phyloP scores from a whole-genome alignment of 495 filamentous ascomycete species.

The Penicillium malachiteum region DNA sequence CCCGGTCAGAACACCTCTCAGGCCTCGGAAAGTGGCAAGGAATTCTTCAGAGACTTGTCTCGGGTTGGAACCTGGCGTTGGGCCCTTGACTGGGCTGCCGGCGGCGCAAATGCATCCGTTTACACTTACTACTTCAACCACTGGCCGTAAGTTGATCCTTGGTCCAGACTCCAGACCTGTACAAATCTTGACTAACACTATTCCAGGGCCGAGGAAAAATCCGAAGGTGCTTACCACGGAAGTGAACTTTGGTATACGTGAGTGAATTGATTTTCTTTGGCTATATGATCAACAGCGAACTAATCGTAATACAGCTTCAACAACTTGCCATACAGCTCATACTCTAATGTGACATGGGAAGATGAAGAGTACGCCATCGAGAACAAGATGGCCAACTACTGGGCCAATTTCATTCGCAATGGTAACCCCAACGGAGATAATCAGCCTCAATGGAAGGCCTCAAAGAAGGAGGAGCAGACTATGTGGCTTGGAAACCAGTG shows the following conservation, averaged over 20 bases:
- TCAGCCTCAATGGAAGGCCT: conserved; percentile 1
- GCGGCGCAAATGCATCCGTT: conserved; percentile 14
- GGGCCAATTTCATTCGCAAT: conserved; percentile 21
- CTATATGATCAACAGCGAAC: neutral
- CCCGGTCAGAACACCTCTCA: conserved; percentile 7
- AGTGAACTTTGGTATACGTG: conserved; percentile 17
- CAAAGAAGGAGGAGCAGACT: neutral
- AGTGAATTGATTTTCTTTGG: neutral
- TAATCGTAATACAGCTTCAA: conserved; percentile 9
- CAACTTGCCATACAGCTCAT: conserved; percentile 18
- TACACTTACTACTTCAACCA: conserved; percentile 18
- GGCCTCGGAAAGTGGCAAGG: conserved; percentile 13
- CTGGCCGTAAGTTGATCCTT: neutral
- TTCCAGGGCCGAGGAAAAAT: conserved; percentile 7
- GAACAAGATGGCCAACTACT: conserved; percentile 14
- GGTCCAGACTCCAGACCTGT: neutral
- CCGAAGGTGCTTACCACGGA: conserved; percentile 15
- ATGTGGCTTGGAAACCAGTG: conserved; percentile 14
- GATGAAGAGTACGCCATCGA: conserved; percentile 12
- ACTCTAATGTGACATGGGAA: conserved; percentile 18
- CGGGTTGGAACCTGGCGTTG: conserved; percentile 14
- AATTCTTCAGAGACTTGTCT: conserved; percentile 10
- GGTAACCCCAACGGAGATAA: conserved; percentile 23
- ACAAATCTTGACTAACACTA: neutral
- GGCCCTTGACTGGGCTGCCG: conserved; percentile 12